Conservation (phyloP, 1,139 yeast species). For the Nakaseomyces uthaithaninus region DNA sequence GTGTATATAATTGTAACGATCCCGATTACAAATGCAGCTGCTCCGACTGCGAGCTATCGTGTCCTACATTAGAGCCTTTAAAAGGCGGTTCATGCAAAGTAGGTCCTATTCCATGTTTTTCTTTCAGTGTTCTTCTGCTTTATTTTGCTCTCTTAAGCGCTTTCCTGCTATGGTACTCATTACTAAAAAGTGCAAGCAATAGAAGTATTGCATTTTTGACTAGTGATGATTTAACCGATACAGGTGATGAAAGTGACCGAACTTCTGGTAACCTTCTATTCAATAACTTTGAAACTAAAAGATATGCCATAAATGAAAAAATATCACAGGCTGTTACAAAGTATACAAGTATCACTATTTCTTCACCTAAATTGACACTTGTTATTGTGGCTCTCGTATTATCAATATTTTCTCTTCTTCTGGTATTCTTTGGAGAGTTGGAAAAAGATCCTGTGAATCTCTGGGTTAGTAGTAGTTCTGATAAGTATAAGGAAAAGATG, state of each 20-base stretch:
- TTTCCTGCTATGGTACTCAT: slow-evolving; percentile 34
- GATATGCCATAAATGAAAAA: slow-evolving; percentile 14
- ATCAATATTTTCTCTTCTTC: slow-evolving; percentile 45
- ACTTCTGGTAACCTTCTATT: slow-evolving; percentile 9
- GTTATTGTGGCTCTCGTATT: slow-evolving; percentile 41
- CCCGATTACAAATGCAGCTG: slow-evolving; percentile 69
- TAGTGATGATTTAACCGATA: slow-evolving; percentile 12
- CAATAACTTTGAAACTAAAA: slow-evolving; percentile 15
- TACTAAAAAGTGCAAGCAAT: slow-evolving; percentile 23
- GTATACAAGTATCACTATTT: slow-evolving; percentile 50
- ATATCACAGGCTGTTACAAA: slow-evolving; percentile 34
- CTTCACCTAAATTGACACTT: slow-evolving; percentile 37
- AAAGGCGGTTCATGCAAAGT: slow-evolving; percentile 42
- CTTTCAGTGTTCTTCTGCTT: slow-evolving; percentile 49
- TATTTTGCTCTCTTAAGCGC: slow-evolving; percentile 42
- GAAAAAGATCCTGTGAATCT: slow-evolving; percentile 75
- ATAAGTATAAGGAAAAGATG: slow-evolving; percentile 57
- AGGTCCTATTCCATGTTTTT: slow-evolving; percentile 64
- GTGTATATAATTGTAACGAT: slow-evolving; percentile 47
- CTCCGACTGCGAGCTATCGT: slow-evolving; percentile 74
- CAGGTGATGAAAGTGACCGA: slow-evolving; percentile 22
- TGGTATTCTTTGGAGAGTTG: slow-evolving; percentile 43
- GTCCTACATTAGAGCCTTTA: slow-evolving; percentile 57
- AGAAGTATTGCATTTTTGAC: slow-evolving; percentile 13
- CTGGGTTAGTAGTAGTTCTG: slow-evolving; percentile 85